A percentile compares a stretch with the other conserved stretches of the same genome.
phyloP scores from a whole-genome alignment of 441 rosid species.

The Aquilaria agallochum region DNA sequence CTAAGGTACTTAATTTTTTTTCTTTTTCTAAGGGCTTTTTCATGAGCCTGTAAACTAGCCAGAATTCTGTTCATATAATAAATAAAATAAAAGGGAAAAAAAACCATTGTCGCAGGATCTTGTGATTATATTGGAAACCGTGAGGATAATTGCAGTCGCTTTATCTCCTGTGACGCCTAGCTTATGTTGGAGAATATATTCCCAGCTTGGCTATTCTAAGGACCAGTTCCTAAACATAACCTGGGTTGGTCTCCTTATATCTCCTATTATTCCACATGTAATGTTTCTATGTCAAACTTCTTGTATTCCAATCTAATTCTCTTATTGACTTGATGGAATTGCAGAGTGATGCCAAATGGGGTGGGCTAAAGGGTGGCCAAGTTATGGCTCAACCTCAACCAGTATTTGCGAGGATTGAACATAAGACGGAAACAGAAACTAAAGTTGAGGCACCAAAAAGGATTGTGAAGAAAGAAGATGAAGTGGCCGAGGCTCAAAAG shows the following conservation, averaged over 20 bases:
- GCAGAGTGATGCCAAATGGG: slow-evolving; percentile 82
- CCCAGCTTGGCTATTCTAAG: slow-evolving; percentile 77
- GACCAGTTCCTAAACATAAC: slow-evolving; percentile 45
- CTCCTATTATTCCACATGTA: not conserved
- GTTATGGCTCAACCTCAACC: slow-evolving; percentile 87
- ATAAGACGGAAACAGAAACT: slow-evolving; percentile 30
- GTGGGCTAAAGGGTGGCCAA: slow-evolving; percentile 78
- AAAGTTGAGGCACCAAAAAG: slow-evolving; percentile 30
- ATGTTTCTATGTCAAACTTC: not conserved
- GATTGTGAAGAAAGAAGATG: slow-evolving; percentile 36
- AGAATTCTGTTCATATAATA: too few relatives aligned
- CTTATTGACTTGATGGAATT: slow-evolving; percentile 4
- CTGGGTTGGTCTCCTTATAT: slow-evolving; percentile 45
- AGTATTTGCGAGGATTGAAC: slow-evolving; percentile 71
- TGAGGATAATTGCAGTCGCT: slow-evolving; percentile 80
- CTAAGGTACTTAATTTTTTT: slow-evolving; percentile 47
- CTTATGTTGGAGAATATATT: slow-evolving; percentile 66
- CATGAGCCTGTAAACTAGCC: not conserved
- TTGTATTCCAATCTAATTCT: not conserved
- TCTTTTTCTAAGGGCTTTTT: not conserved
- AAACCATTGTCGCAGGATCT: slow-evolving; percentile 51
- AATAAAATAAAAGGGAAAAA: too few relatives aligned
- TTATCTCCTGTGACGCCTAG: slow-evolving; percentile 74
- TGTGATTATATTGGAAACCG: slow-evolving; percentile 76
- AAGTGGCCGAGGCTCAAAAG: slow-evolving; percentile 35